These are phyloP conservation scores for Alternaria hordeiaustralica DNA, from an alignment of 2,329 filamentous ascomycete species.

Conservation along the genomic window DNA sequence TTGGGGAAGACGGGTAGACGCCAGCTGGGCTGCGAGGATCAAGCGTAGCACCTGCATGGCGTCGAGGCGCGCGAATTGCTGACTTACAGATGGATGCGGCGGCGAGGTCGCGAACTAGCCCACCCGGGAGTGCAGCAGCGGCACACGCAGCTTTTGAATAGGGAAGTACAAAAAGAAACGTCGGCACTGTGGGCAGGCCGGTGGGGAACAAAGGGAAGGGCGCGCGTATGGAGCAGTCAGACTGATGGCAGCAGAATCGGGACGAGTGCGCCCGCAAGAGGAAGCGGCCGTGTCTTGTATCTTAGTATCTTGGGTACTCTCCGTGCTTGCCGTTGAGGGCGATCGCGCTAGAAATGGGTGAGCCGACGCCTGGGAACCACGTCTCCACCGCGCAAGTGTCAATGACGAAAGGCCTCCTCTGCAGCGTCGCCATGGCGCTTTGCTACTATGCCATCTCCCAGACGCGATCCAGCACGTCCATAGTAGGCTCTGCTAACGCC, in stretches of 20 bases:
- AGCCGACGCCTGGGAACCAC: slow-evolving; percentile 20
- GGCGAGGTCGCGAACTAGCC: background rate
- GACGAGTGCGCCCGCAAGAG: background rate
- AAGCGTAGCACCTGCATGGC: slow-evolving; percentile 27
- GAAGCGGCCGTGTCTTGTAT: slow-evolving; percentile 15
- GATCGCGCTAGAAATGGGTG: slow-evolving; percentile 29
- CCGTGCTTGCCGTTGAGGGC: slow-evolving; percentile 29
- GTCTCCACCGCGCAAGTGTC: slow-evolving; percentile 24
- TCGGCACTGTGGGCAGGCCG: background rate
- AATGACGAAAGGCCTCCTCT: slow-evolving; percentile 31
- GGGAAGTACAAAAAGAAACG: slow-evolving; percentile 1
- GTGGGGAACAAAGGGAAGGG: background rate
- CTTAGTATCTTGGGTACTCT: slow-evolving; percentile 10
- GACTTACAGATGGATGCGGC: slow-evolving; percentile 26
- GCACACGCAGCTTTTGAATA: slow-evolving; percentile 1
- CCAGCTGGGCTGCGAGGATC: slow-evolving; percentile 28
- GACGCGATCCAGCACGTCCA: slow-evolving; percentile 14
- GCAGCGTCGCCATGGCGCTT: background rate
- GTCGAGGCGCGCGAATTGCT: slow-evolving; percentile 28
- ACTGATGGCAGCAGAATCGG: background rate
- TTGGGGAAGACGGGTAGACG: slow-evolving; percentile 8
- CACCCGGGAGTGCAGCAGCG: slow-evolving; percentile 19
- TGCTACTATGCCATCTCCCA: background rate
- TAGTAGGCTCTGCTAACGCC: slow-evolving; percentile 27
- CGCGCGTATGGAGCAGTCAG: background rate